These are phyloP conservation scores for Cystobasidiaceae sp. DNA, from an alignment of 1,284 basidiomycete genomes.

Conservation along the genomic window DNA sequence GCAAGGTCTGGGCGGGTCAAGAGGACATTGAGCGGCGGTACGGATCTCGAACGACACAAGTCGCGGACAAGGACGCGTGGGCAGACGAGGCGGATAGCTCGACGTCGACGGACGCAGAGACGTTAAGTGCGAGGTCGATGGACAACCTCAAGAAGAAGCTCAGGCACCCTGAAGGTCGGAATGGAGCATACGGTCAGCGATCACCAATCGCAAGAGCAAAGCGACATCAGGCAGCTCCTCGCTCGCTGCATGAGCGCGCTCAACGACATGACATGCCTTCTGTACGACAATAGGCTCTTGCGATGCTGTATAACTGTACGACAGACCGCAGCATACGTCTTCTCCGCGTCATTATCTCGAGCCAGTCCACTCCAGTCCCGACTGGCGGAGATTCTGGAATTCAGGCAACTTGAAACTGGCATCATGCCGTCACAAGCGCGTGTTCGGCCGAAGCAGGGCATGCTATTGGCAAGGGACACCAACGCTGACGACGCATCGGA, in stretches of 20 bases:
- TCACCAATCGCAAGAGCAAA: constrained; percentile 21
- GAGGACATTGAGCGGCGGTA: constrained; percentile 3
- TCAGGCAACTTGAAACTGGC: too few relatives aligned
- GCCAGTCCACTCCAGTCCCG: too few relatives aligned
- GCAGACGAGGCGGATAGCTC: not conserved
- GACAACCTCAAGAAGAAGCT: constrained; percentile 12
- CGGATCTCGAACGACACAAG: too few relatives aligned
- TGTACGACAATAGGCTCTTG: too few relatives aligned
- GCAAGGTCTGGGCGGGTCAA: constrained; percentile 28
- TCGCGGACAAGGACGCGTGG: not conserved
- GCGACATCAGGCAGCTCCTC: constrained; percentile 16
- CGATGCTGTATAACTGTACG: too few relatives aligned
- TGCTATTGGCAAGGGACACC: too few relatives aligned
- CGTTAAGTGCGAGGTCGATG: not conserved
- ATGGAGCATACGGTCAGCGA: constrained; percentile 10
- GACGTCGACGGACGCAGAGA: not conserved
- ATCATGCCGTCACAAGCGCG: too few relatives aligned
- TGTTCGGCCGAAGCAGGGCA: too few relatives aligned
- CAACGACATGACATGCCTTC: constrained; percentile 5
- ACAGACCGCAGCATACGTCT: too few relatives aligned
- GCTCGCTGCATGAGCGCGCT: not conserved
- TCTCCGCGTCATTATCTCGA: too few relatives aligned
- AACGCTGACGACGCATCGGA: too few relatives aligned
- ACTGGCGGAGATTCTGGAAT: too few relatives aligned
- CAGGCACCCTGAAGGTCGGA: constrained; percentile 15